These are phyloP conservation scores for Capsicum rhomboideum DNA, from an alignment of 257 asterid species.

Conservation along the genomic window DNA sequence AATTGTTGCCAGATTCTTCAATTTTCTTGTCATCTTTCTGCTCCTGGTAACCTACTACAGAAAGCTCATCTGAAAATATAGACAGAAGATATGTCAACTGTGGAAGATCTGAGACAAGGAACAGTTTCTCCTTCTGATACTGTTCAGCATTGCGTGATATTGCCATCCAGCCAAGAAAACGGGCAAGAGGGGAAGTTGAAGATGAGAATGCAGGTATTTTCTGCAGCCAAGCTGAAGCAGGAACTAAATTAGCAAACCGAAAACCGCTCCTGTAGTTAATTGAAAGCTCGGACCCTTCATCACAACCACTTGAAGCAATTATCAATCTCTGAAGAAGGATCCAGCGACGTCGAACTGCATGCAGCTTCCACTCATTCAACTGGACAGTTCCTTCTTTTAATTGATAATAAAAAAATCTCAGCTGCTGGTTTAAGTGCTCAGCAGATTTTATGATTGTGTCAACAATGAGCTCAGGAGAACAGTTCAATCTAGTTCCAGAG, in stretches of 20 bases:
- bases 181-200: conserved; percentile 70
- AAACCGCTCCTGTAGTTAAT: conserved; percentile 47
- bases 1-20: conserved; percentile 23
- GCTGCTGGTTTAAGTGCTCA: conserved; percentile 47
- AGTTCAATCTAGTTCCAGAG: conserved; percentile 73
- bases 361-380: conserved; percentile 39
- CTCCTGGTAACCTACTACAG: conserved; percentile 45
- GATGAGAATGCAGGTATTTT: conserved; percentile 65
- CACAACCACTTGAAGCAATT: conserved; percentile 84
- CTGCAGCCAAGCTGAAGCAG: conserved; percentile 73
- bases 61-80: conserved; percentile 83
- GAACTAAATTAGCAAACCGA: conserved; percentile 77
- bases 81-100: conserved; percentile 61
- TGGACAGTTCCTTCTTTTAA: conserved; percentile 52
- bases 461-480: conserved; percentile 70
- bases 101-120: conserved; percentile 78
- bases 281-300: conserved; percentile 46
- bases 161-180: conserved; percentile 97
- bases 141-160: conserved; percentile 79
- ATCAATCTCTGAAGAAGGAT: conserved; percentile 73
- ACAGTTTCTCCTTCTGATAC: conserved; percentile 73
- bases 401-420: conserved; percentile 45
- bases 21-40: conserved; percentile 32
- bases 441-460: conserved; percentile 70
- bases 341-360: conserved; percentile 68